Percentiles rank a stretch among this genome's conserved stretches.
phyloP scores from a whole-genome alignment of 1,139 yeast species.

The Groenewaldozyma sp. region DNA sequence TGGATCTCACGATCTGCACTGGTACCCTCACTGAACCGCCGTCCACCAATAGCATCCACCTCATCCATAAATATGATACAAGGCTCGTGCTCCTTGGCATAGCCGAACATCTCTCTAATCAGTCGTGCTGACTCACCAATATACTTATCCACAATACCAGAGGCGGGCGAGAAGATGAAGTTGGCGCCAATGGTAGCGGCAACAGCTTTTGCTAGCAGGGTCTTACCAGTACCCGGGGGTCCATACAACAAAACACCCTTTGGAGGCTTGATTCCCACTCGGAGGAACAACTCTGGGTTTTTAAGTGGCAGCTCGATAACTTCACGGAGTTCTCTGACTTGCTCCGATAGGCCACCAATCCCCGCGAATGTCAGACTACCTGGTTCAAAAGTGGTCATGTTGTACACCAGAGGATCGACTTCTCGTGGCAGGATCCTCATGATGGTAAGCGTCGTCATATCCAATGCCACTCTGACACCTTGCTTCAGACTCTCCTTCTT shows the following conservation, averaged over 20 bases:
- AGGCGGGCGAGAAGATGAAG: slow-evolving; percentile 94
- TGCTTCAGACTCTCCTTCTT: slow-evolving; percentile 75
- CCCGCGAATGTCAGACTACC: slow-evolving; percentile 93
- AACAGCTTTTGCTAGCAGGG: slow-evolving; percentile 91
- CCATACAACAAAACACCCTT: slow-evolving; percentile 96
- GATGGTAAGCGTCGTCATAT: slow-evolving; percentile 95
- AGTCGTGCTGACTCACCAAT: slow-evolving; percentile 97
- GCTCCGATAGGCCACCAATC: slow-evolving; percentile 95
- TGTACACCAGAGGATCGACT: slow-evolving; percentile 96
- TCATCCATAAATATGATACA: slow-evolving; percentile 99
- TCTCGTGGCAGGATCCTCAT: slow-evolving; percentile 97
- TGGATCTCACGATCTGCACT: slow-evolving; percentile 99
- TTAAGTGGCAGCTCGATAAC: slow-evolving; percentile 95
- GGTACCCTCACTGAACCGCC: slow-evolving; percentile 97
- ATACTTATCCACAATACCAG: slow-evolving; percentile 96
- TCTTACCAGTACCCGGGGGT: slow-evolving; percentile 99
- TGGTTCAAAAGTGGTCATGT: slow-evolving; percentile 96
- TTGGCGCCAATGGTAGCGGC: slow-evolving; percentile 99
- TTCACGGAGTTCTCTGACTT: slow-evolving; percentile 92
- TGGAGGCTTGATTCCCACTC: slow-evolving; percentile 97
- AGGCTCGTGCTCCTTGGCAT: slow-evolving; percentile 97
- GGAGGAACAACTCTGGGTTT: slow-evolving; percentile 89
- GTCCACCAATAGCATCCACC: slow-evolving; percentile 98
- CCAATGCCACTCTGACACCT: slow-evolving; percentile 94
- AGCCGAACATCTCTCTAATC: slow-evolving; percentile 97